Evolutionary conservation across 352 stramenopile genomes (phyloP).

Genomic region (Pseudoperonospora humuli): DNA sequence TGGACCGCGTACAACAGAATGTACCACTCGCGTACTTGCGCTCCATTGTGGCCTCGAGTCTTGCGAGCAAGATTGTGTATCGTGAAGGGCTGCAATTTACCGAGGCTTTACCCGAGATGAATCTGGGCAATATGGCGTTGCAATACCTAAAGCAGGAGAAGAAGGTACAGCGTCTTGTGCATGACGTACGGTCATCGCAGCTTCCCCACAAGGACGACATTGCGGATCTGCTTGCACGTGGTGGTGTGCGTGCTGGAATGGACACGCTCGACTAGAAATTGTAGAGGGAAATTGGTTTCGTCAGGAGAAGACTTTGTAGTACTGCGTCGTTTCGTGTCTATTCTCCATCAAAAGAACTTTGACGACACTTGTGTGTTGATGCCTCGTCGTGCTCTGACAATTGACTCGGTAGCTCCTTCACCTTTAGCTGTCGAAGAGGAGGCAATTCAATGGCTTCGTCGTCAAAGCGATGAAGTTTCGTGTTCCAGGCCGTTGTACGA

Average conservation of each 20-base stretch:
- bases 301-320: no score
- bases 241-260: constrained; percentile 67
- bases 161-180: constrained; percentile 84
- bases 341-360: no score
- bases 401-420: no score
- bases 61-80: constrained; percentile 98
- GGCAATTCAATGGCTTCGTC: no score
- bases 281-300: no score
- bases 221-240: constrained; percentile 58
- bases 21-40: constrained; percentile 95
- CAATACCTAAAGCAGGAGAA: constrained; percentile 94
- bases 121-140: constrained; percentile 88
- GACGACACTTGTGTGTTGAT: no score
- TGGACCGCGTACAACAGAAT: constrained; percentile 88
- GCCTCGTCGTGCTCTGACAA: no score
- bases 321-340: no score
- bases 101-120: constrained; percentile 86
- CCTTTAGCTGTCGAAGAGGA: no score
- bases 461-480: no score
- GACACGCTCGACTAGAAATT: constrained; percentile 35
- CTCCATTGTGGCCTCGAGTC: constrained; percentile 92
- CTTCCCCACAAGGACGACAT: constrained; percentile 60
- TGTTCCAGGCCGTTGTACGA: no score
- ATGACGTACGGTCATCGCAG: constrained; percentile 47
- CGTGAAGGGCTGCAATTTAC: constrained; percentile 95